Evolutionary conservation across 192 early-diverging fungal genomes (phyloP).

Genomic region (Podila minutissima): DNA sequence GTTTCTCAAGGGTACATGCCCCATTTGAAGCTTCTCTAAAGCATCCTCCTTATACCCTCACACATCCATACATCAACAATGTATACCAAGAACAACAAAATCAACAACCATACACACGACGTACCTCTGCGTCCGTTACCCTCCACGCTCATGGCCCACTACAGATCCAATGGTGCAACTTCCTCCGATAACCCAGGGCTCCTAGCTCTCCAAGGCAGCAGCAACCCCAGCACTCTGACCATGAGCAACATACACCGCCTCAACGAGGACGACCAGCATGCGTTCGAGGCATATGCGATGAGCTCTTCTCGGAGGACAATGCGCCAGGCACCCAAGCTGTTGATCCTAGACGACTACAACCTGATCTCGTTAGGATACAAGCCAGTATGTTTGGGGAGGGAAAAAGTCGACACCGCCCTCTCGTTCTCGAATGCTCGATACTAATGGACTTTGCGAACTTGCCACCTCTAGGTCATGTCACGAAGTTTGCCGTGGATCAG

Average conservation of each 20-base stretch:
- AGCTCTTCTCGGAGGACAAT: not conserved
- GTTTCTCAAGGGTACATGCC: too few relatives aligned
- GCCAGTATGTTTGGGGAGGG: conserved; percentile 8
- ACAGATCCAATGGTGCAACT: not conserved
- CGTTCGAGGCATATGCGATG: conserved; percentile 7
- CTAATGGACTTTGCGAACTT: not conserved
- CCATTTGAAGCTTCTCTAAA: too few relatives aligned
- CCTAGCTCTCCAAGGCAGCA: not conserved
- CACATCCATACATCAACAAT: not conserved
- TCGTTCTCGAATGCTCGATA: not conserved
- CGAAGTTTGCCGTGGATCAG: conserved; percentile 18
- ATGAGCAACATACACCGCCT: conserved; percentile 2
- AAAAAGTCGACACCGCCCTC: not conserved
- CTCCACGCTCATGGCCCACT: not conserved
- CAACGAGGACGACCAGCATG: conserved; percentile 25
- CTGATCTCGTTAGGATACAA: conserved; percentile 45
- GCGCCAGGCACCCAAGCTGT: conserved; percentile 9
- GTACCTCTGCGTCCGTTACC: not conserved
- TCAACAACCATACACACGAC: not conserved
- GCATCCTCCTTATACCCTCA: too few relatives aligned
- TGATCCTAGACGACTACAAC: conserved; percentile 42
- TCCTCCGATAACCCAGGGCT: not conserved
- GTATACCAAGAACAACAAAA: not conserved
- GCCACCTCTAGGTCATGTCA: conserved; percentile 25
- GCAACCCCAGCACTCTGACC: not conserved